Evolutionary conservation across 108 stramenopile species (phyloP).

Genomic region (Conticribra guillardii): DNA sequence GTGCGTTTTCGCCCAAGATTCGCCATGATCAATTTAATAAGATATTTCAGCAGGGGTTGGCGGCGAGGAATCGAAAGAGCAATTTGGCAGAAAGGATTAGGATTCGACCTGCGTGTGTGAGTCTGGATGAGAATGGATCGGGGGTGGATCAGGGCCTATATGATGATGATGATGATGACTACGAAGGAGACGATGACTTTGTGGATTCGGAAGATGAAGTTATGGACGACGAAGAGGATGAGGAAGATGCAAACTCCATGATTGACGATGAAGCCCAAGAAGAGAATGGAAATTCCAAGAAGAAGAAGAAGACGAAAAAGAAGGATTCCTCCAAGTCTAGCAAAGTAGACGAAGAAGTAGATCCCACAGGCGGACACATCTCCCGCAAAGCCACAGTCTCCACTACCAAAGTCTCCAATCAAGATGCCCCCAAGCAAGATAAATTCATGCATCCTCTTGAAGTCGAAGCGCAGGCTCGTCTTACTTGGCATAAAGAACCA

Average conservation of each 20-base stretch:
- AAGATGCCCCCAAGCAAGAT: constrained; percentile 44
- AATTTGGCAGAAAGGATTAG: constrained; percentile 71
- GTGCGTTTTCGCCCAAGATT: constrained; percentile 84
- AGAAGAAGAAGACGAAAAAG: constrained; percentile 38
- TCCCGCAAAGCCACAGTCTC: constrained; percentile 44
- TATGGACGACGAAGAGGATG: constrained; percentile 44
- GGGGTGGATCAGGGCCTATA: too few species aligned
- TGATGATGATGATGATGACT: constrained; percentile 27
- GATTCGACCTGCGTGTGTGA: constrained; percentile 67
- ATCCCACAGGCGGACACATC: constrained; percentile 38
- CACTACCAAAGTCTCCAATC: constrained; percentile 21
- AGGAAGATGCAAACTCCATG: constrained; percentile 8
- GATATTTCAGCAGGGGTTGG: constrained; percentile 81
- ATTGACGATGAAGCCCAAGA: constrained; percentile 56
- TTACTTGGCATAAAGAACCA: constrained; percentile 87
- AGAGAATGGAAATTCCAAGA: constrained; percentile 7
- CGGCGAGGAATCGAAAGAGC: constrained; percentile 41
- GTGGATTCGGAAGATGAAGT: constrained; percentile 51
- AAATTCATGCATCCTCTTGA: constrained; percentile 94
- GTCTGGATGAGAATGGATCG: too few species aligned
- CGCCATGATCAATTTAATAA: constrained; percentile 96
- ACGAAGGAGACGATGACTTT: constrained; percentile 16
- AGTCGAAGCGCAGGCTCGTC: constrained; percentile 88
- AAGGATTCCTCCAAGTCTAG: neutral
- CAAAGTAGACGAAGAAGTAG: constrained; percentile 18